Base-by-base conservation (phyloP, 148 eudicot species). In the Pharnaceum exiguum region DNA sequence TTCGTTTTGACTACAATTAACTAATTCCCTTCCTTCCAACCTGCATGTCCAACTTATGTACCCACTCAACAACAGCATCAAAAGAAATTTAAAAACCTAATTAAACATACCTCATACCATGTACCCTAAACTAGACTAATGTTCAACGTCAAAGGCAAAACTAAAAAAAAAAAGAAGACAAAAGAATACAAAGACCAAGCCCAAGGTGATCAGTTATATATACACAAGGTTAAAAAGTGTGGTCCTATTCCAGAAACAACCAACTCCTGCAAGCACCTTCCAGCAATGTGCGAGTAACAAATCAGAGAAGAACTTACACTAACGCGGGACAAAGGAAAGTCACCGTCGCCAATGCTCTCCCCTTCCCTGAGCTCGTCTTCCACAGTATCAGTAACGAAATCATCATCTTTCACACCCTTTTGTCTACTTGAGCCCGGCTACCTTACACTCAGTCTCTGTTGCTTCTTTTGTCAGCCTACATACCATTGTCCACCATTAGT, bases 331-430 rank as follows among this genome's bases (percentile, higher is more conserved):
- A 57, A 49, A 23, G 52, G 13, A 35, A 35, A 59, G 83, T 70
- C 82, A 63, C 73, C 74, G 42, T 53, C 63, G 72, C 58, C 70
- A 71, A 76, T 57, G 69, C 64, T 73, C 67, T 42, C 73, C 77
- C 44, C 65, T 42, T 76, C 77, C 44, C 65, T 68, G 42, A 59
- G 57, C 8, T 30, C 21, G 59, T 46, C 29, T 42, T 50, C 51
- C 60, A 48, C 50, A 30, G 35, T 25, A n/a, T n/a, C n/a, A n/a
- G n/a, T n/a, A n/a, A 32, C 40, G 47, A 50, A 25, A 35, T 27
- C 55, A 38, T 33, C 26, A 25, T n/a, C n/a, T n/a, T n/a, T n/a
- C n/a, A n/a, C n/a, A n/a, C n/a, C n/a, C n/a, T n/a, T n/a, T n/a
- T n/a, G n/a, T n/a, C n/a, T n/a, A n/a, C n/a, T n/a, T n/a, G n/a